These are phyloP conservation scores for Mucor piriformis DNA, from an alignment of 371 early-diverging fungal genomes.

Conservation along the genomic window DNA sequence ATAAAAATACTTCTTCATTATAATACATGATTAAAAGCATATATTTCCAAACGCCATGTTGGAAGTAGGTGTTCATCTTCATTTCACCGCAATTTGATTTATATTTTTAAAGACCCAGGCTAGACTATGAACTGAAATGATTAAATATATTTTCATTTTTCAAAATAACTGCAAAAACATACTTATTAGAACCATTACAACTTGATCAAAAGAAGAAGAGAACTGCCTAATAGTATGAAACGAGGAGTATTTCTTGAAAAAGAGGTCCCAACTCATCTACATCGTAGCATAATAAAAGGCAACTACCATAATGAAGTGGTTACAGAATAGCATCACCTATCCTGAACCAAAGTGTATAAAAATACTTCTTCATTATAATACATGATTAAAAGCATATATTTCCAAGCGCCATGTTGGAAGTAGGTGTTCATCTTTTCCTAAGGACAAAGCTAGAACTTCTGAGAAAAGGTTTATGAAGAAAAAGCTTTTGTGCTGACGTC, in stretches of 20 bases:
- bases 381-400: no score
- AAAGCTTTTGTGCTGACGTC: constrained; percentile 3
- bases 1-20: not conserved
- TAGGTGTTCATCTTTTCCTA: constrained; percentile 11
- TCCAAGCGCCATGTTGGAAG: constrained; percentile 20
- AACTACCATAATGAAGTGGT: not conserved
- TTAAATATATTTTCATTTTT: no score
- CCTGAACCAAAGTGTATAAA: no score
- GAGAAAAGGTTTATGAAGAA: not conserved
- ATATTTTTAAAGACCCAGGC: no score
- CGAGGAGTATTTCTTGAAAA: constrained; percentile 9
- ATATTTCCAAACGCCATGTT: no score
- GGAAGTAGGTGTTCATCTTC: no score
- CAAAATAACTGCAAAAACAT: no score
- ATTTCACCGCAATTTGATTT: no score
- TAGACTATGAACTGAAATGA: no score
- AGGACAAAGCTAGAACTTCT: not conserved
- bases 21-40: no score
- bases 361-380: not conserved
- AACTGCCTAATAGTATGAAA: not conserved
- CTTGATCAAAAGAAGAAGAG: not conserved
- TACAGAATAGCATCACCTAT: no score
- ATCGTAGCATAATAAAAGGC: not conserved
- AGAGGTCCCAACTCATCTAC: constrained; percentile 7
- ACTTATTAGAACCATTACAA: no score